Evolutionary conservation across 305 asterid genomes (phyloP).

Genomic region (Fraxinus platypoda): DNA sequence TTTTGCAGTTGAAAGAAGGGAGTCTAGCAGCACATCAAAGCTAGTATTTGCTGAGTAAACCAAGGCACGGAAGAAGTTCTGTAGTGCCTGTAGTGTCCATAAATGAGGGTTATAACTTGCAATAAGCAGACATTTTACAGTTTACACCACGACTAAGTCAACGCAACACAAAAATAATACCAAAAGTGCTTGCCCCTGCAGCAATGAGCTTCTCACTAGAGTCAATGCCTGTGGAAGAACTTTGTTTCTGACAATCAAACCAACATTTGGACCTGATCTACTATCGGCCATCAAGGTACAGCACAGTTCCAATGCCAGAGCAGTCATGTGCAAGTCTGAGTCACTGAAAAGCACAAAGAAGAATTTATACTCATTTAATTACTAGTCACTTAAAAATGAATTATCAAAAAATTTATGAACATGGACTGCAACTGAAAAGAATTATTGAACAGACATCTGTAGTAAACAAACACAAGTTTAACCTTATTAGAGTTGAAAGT

Average conservation of each 20-base stretch:
- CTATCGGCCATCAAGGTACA: slow-evolving; percentile 94
- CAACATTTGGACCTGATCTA: slow-evolving; percentile 88
- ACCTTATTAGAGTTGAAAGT: slow-evolving; percentile 96
- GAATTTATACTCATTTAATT: slow-evolving; percentile 7
- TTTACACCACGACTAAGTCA: slow-evolving; percentile 13
- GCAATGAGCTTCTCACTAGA: slow-evolving; percentile 82
- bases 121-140: slow-evolving; percentile 17
- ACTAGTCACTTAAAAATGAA: background rate
- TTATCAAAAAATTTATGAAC: slow-evolving; percentile 18
- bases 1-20: slow-evolving; percentile 95
- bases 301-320: slow-evolving; percentile 91
- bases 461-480: slow-evolving; percentile 13
- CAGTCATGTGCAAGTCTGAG: slow-evolving; percentile 97
- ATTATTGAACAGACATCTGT: slow-evolving; percentile 10
- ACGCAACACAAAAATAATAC: slow-evolving; percentile 40
- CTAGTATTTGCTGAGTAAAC: slow-evolving; percentile 94
- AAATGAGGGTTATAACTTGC: slow-evolving; percentile 22
- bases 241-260: slow-evolving; percentile 84
- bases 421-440: slow-evolving; percentile 1
- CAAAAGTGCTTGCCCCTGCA: slow-evolving; percentile 99
- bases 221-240: slow-evolving; percentile 95
- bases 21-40: slow-evolving; percentile 77
- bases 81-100: slow-evolving; percentile 69
- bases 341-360: slow-evolving; percentile 56
- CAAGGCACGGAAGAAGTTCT: slow-evolving; percentile 79